These are phyloP conservation scores for Candolleomyces aberdarensis DNA, from an alignment of 768 basidiomycete genomes.

Conservation along the genomic window DNA sequence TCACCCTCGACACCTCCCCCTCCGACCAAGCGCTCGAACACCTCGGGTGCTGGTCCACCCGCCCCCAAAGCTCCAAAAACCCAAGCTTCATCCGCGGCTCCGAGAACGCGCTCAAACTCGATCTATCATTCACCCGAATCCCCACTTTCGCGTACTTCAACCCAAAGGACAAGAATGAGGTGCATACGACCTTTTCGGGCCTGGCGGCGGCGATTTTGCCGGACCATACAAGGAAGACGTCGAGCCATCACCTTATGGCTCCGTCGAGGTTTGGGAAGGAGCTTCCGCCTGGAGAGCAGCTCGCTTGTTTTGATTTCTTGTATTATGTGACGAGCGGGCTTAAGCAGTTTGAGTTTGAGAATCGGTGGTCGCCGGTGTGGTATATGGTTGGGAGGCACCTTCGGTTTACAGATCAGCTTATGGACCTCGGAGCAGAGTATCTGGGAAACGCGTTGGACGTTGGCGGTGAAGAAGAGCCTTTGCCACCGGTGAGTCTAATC, in stretches of 20 bases:
- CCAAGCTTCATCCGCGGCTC: not conserved
- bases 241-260: not conserved
- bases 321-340: not conserved
- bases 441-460: not conserved
- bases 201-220: not conserved
- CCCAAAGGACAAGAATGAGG: not conserved
- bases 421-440: not conserved
- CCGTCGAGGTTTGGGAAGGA: not conserved
- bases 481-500: not conserved
- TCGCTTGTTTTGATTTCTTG: not conserved
- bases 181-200: not conserved
- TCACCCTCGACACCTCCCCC: not conserved
- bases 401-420: not conserved
- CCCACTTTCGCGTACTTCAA: not conserved
- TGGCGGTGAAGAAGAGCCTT: not conserved
- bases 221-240: not conserved
- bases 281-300: not conserved
- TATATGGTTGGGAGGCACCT: not conserved
- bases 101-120: not conserved
- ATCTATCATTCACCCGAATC: not conserved
- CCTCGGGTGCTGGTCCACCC: slow-evolving; percentile 1
- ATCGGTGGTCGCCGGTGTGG: not conserved
- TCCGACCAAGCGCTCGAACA: not conserved
- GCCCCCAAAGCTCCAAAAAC: not conserved
- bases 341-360: not conserved